Conservation (phyloP, 1,139 yeast genomes). For the Diutina rugosa region DNA sequence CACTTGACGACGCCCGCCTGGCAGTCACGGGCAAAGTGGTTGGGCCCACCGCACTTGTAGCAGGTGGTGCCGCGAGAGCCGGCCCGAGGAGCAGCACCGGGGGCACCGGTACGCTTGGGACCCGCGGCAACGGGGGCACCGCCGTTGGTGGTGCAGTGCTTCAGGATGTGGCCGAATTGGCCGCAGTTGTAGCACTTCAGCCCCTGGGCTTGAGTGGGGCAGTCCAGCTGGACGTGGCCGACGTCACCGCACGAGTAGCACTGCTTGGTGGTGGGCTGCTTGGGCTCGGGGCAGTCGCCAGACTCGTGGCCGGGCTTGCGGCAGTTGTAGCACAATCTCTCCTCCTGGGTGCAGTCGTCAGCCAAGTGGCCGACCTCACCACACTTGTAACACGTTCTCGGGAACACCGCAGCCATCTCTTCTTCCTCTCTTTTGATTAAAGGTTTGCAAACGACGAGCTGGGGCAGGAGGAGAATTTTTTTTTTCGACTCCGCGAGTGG, state of each 20-base stretch:
- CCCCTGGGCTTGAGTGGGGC: constrained; percentile 35
- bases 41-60: constrained; percentile 89
- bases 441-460: neutral
- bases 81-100: constrained; percentile 5
- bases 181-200: constrained; percentile 46
- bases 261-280: constrained; percentile 71
- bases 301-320: constrained; percentile 86
- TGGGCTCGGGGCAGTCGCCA: constrained; percentile 77
- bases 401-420: constrained; percentile 26
- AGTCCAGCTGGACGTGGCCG: constrained; percentile 60
- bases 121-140: constrained; percentile 8
- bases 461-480: neutral
- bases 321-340: constrained; percentile 88
- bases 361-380: constrained; percentile 91
- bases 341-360: constrained; percentile 71
- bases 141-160: constrained; percentile 43
- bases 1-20: constrained; percentile 68
- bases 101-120: constrained; percentile 7
- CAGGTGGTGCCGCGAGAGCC: constrained; percentile 55
- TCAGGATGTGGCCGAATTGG: constrained; percentile 73
- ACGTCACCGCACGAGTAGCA: constrained; percentile 78
- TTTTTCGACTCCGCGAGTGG: neutral
- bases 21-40: constrained; percentile 88
- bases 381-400: constrained; percentile 84
- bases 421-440: neutral